phyloP scores from a whole-genome alignment of 768 basidiomycete species.

The Suillus occidentalis region DNA sequence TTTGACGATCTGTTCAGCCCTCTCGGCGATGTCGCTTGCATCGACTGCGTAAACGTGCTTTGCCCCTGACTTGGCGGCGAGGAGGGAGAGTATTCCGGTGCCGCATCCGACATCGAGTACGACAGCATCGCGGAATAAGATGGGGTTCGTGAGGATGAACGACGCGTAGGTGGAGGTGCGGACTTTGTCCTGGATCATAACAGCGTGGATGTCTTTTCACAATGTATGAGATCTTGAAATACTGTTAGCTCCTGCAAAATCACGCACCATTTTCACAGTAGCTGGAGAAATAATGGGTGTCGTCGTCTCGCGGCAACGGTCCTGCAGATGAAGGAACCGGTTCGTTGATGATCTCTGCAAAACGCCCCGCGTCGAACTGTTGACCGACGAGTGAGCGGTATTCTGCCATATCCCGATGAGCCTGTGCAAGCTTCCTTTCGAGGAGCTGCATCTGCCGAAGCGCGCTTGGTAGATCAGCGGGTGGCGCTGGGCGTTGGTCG shows the following conservation, averaged over 20 bases:
- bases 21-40: conserved; percentile 79
- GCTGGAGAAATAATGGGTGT: conserved; percentile 91
- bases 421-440: conserved; percentile 58
- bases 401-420: conserved; percentile 60
- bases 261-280: conserved; percentile 81
- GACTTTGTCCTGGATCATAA: conserved; percentile 96
- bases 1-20: conserved; percentile 75
- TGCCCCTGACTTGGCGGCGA: conserved; percentile 88
- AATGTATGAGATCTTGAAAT: neutral
- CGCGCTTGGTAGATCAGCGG: conserved; percentile 34
- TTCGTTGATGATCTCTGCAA: conserved; percentile 45
- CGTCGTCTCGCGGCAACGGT: conserved; percentile 64
- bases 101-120: conserved; percentile 98
- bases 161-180: conserved; percentile 91
- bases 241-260: neutral
- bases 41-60: conserved; percentile 91
- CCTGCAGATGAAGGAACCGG: conserved; percentile 25
- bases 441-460: conserved; percentile 54
- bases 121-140: conserved; percentile 77
- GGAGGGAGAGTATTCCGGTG: conserved; percentile 88
- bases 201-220: conserved; percentile 83
- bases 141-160: conserved; percentile 83
- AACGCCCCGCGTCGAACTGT: conserved; percentile 46
- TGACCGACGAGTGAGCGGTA: conserved; percentile 59
- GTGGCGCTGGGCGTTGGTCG: conserved; percentile 10